Conservation (phyloP, 495 filamentous ascomycete species). For the Penicillium waksmanii region DNA sequence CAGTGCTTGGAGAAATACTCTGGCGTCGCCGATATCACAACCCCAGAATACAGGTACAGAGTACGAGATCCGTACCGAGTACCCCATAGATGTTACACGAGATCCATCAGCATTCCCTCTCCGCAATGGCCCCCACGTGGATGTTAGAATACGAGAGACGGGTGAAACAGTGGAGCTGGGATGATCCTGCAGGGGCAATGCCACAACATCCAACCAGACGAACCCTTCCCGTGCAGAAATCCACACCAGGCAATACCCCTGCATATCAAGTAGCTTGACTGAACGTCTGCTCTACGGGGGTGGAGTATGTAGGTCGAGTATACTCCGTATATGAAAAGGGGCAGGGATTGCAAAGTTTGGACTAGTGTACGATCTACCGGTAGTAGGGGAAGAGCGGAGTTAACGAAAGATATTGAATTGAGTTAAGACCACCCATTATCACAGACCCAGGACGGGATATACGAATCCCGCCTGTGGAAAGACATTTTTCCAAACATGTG, state of each 20-base stretch:
- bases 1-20: no score
- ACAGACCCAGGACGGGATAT: background rate
- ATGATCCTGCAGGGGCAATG: slow-evolving; percentile 9
- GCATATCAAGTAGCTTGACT: slow-evolving; percentile 6
- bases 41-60: no score
- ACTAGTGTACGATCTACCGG: no score
- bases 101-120: background rate
- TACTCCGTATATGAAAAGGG: background rate
- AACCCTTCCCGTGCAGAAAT: slow-evolving; percentile 6
- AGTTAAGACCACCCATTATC: slow-evolving; percentile 11
- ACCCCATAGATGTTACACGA: no score
- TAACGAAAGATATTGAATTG: slow-evolving; percentile 1
- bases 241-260: slow-evolving; percentile 5
- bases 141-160: slow-evolving; percentile 2
- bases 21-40: no score
- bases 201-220: slow-evolving; percentile 8
- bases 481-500: slow-evolving; percentile 22
- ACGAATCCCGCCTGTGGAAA: background rate
- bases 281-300: background rate
- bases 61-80: no score
- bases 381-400: background rate
- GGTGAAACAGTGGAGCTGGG: slow-evolving; percentile 11
- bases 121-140: slow-evolving; percentile 6
- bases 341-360: background rate
- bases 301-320: background rate